These are phyloP conservation scores for Paecilomyces dactylethromorphus DNA, from an alignment of 2,329 filamentous ascomycete genomes.

Conservation along the genomic window DNA sequence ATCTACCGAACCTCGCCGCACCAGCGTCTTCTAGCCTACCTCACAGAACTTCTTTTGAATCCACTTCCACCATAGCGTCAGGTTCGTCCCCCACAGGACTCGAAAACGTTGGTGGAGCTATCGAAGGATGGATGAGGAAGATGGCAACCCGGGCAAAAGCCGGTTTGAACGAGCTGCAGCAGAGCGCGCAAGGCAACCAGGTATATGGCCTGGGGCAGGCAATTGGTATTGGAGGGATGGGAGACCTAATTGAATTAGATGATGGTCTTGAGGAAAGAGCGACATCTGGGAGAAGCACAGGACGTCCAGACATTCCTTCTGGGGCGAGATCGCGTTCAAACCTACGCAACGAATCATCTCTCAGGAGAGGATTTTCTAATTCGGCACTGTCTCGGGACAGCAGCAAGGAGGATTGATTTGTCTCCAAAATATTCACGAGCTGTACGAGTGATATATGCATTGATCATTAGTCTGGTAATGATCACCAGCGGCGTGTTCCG, in stretches of 20 bases:
- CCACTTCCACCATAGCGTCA: constrained; percentile 24
- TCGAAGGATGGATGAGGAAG: constrained; percentile 86
- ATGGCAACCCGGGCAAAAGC: constrained; percentile 52
- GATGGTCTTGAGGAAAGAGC: constrained; percentile 20
- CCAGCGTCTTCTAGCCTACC: constrained; percentile 57
- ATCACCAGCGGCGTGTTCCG: background rate
- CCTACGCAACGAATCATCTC: background rate
- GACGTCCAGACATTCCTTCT: constrained; percentile 12
- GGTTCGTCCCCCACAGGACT: constrained; percentile 43
- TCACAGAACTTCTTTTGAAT: constrained; percentile 28
- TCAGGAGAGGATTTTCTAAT: background rate
- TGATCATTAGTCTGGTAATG: background rate
- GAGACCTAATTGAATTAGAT: constrained; percentile 40
- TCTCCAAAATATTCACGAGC: background rate
- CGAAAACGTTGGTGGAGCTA: constrained; percentile 76
- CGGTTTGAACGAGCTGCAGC: constrained; percentile 33
- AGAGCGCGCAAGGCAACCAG: constrained; percentile 17
- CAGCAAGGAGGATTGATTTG: background rate
- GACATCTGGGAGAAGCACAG: background rate
- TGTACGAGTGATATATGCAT: background rate
- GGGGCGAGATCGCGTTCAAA: constrained; percentile 4
- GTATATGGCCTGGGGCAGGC: constrained; percentile 15
- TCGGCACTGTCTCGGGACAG: background rate
- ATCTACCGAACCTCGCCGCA: constrained; percentile 71
- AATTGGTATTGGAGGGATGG: constrained; percentile 23